Evolutionary conservation across 176 grass and related monocot genomes (phyloP).

Genomic region (Lolium perenne): DNA sequence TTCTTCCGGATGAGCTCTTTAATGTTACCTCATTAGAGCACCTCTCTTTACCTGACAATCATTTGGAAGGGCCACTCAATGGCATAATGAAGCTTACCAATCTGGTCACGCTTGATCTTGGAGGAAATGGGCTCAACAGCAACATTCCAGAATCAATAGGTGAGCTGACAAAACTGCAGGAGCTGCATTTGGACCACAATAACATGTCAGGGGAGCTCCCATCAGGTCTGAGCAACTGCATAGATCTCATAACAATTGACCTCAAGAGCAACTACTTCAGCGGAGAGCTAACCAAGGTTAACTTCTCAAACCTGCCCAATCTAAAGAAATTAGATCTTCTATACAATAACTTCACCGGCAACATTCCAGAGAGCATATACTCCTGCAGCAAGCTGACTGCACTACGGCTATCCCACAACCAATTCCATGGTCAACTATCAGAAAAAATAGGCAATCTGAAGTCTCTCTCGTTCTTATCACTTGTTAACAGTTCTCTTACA

Average conservation of each 20-base stretch:
- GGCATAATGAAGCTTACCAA: background rate
- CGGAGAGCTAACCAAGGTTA: slow-evolving; percentile 38
- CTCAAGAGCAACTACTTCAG: slow-evolving; percentile 42
- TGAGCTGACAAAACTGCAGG: slow-evolving; percentile 46
- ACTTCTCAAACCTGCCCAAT: slow-evolving; percentile 29
- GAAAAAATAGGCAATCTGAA: slow-evolving; percentile 23
- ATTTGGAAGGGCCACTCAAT: background rate
- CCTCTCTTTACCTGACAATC: background rate
- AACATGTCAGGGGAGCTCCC: slow-evolving; percentile 45
- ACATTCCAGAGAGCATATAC: slow-evolving; percentile 52
- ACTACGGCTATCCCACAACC: slow-evolving; percentile 41
- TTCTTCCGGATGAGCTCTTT: background rate
- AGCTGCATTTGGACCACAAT: slow-evolving; percentile 41
- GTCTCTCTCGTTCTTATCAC: slow-evolving; percentile 37
- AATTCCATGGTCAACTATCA: slow-evolving; percentile 36
- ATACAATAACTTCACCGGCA: slow-evolving; percentile 37
- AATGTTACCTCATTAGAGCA: background rate
- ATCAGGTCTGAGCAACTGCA: slow-evolving; percentile 38
- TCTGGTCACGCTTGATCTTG: background rate
- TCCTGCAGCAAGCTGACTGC: slow-evolving; percentile 43
- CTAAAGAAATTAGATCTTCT: background rate
- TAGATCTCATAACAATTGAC: slow-evolving; percentile 27
- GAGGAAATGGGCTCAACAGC: background rate
- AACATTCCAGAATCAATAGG: slow-evolving; percentile 45
- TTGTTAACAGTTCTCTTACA: slow-evolving; percentile 36